Evolutionary conservation across 352 stramenopile genomes (phyloP).

Genomic region (Pythium dissimile): DNA sequence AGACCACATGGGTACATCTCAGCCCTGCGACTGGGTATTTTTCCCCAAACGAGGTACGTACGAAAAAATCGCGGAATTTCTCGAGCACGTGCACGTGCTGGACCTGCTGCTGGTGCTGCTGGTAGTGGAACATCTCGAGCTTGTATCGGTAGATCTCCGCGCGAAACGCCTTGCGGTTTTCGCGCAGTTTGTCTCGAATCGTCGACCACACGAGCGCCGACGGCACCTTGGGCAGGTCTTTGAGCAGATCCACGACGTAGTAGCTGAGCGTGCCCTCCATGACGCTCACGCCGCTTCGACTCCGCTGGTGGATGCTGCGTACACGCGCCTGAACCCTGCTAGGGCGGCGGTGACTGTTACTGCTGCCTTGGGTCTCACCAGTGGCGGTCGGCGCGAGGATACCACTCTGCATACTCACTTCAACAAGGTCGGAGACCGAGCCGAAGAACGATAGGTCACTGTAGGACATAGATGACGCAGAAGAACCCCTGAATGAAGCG

Average conservation of each 20-base stretch:
- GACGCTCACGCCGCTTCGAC: conserved; percentile 15
- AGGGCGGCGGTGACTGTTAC: not conserved
- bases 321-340: conserved; percentile 30
- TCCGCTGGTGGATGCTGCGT: conserved; percentile 28
- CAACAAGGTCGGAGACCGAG: conserved; percentile 27
- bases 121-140: conserved; percentile 48
- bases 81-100: conserved; percentile 51
- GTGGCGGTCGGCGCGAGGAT: conserved; percentile 19
- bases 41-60: conserved; percentile 21
- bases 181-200: conserved; percentile 50
- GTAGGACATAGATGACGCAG: not conserved
- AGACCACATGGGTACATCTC: not conserved
- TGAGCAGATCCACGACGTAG: conserved; percentile 65
- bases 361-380: conserved; percentile 2
- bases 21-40: not conserved
- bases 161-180: conserved; percentile 57
- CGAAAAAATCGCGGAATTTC: conserved; percentile 70
- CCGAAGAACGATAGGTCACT: conserved; percentile 10
- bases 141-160: conserved; percentile 64
- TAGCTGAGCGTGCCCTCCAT: conserved; percentile 46
- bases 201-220: conserved; percentile 34
- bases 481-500: not conserved
- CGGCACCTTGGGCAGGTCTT: conserved; percentile 49
- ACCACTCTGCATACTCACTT: conserved; percentile 31
- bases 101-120: conserved; percentile 48